Base-by-base conservation (phyloP, 768 basidiomycete species). In the Trametes punicea region DNA sequence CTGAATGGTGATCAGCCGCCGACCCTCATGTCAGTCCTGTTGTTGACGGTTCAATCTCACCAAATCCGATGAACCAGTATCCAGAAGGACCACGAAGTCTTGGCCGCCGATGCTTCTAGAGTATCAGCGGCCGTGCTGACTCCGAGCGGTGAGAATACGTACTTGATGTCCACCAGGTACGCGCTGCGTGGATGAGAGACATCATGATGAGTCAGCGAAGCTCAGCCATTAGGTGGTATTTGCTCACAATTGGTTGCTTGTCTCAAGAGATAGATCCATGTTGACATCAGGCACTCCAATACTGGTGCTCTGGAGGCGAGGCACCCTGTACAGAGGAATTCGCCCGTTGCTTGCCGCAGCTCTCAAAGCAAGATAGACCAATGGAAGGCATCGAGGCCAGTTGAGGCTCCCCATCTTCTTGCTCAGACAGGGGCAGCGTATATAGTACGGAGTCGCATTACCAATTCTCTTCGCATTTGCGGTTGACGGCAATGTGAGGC, bases 31-130 rank as follows among this genome's bases (percentile, higher is more conserved):
- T 46, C 46, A 45, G 23, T 21, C 46, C 16, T 40, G 30, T 38
- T 47, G 11, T 33, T 50, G 47, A 45, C 51, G 53, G 48, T 36
- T 46, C 33, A 42, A 30, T 63, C 73, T 42, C 60, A 81, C 81
- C 60, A 84, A 62, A 64, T 83, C 82, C 1, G 83, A 76, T 3
- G 81, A 84, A 45, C 82, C 82, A 7, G 82, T 83, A 63, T 83
- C 81, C 26, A 82, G 68, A 4, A 80, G 74, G 20, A 77, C 70
- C 64, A 71, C 70, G 54, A 82, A 75, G 36, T 68, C 57, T 63
- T 78, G 76, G 3, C 69, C 71, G 42, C 76, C 77, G 41, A 79
- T 67, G 30, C 76, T 80, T 53, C 7, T 46, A 26, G 48, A 52
- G 31, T 10, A 44, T 66, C 36, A 61, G 53, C 39, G 40, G 25